Percentiles rank a stretch among this genome's conserved stretches.
Evolutionary conservation across 176 grass and related monocot genomes (phyloP).

Genomic region (Rhynchospora pubera): DNA sequence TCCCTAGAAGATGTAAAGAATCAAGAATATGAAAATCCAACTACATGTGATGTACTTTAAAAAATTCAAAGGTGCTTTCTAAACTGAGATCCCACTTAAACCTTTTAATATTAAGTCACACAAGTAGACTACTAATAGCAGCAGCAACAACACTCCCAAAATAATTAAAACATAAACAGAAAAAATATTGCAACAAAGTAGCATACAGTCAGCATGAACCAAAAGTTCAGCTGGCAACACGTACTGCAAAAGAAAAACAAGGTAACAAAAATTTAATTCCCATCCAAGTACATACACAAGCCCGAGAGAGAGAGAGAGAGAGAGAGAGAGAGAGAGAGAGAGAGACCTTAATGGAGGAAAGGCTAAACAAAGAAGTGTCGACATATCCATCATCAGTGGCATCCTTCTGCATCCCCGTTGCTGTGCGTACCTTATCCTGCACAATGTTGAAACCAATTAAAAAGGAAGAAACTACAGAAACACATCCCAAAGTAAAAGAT

Average conservation of each 20-base stretch:
- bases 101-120: neutral
- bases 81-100: neutral
- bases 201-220: neutral
- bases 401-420: constrained; percentile 84
- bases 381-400: constrained; percentile 81
- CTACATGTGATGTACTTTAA: neutral
- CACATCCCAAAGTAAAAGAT: neutral
- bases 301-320: neutral
- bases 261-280: neutral
- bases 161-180: neutral
- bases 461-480: neutral
- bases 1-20: constrained; percentile 35
- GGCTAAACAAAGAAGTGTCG: constrained; percentile 76
- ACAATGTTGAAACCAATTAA: constrained; percentile 8
- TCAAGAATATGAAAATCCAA: neutral
- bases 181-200: neutral
- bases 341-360: constrained; percentile 81
- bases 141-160: neutral
- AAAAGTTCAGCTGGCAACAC: neutral
- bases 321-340: no score
- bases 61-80: neutral
- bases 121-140: neutral
- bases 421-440: constrained; percentile 88
- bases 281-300: neutral
- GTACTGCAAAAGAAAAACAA: neutral